Evolutionary conservation across 768 basidiomycete genomes (phyloP).

Genomic region (Chalciporus piperatus): DNA sequence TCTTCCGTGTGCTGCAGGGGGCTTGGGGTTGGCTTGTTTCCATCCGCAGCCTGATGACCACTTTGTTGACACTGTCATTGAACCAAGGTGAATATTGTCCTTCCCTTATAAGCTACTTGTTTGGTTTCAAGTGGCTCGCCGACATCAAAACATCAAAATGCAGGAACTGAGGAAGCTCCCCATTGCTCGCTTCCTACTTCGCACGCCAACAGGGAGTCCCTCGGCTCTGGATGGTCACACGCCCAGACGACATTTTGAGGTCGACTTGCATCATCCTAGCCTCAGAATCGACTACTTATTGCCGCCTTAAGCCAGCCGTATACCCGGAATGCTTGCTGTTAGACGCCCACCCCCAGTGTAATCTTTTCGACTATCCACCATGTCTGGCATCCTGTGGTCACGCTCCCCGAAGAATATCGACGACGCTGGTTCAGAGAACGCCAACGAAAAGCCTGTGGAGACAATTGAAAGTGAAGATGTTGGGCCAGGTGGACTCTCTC

Average conservation of each 20-base stretch:
- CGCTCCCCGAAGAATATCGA: slow-evolving; percentile 4
- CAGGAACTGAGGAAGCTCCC: too few species aligned
- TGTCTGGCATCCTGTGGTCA: slow-evolving; percentile 9
- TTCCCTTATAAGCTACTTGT: too few species aligned
- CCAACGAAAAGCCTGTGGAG: neutral
- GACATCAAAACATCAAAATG: too few species aligned
- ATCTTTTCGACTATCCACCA: neutral
- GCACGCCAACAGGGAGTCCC: too few species aligned
- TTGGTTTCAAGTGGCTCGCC: too few species aligned
- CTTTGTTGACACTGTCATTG: too few species aligned
- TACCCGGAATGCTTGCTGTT: neutral
- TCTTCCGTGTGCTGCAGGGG: too few species aligned
- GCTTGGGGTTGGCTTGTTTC: too few species aligned
- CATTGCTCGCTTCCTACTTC: too few species aligned
- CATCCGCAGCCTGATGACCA: too few species aligned
- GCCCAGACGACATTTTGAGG: neutral
- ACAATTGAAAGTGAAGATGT: slow-evolving; percentile 15
- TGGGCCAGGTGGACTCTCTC: slow-evolving; percentile 43
- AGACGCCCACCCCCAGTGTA: neutral
- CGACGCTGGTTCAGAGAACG: neutral
- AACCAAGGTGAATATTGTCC: too few species aligned
- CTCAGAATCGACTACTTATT: neutral
- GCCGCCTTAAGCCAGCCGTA: slow-evolving; percentile 2
- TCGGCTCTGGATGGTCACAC: too few species aligned
- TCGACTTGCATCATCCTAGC: neutral